phyloP scores from a whole-genome alignment of 305 asterid species.

The Fraxinus baroniana region DNA sequence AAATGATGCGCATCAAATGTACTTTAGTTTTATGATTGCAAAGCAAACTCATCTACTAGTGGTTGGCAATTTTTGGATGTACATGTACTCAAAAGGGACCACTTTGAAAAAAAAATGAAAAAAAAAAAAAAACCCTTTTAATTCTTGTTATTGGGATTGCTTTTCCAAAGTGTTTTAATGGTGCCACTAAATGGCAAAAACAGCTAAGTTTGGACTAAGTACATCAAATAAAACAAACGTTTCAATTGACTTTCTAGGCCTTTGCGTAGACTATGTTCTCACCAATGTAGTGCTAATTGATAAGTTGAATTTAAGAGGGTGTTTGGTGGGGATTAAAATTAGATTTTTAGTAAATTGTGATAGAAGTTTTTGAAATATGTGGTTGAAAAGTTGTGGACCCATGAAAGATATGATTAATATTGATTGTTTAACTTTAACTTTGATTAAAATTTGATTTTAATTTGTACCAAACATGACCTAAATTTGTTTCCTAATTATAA shows the following conservation, averaged over 20 bases:
- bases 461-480: too few species aligned
- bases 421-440: too few species aligned
- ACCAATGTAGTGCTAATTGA: not conserved
- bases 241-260: constrained; percentile 9
- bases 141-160: not conserved
- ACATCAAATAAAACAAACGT: not conserved
- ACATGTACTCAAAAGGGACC: constrained; percentile 5
- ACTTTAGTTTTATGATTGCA: not conserved
- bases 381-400: too few species aligned
- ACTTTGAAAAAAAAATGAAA: not conserved
- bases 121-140: not conserved
- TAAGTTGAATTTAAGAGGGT: not conserved
- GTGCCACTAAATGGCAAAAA: not conserved
- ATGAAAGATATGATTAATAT: too few species aligned
- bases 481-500: not conserved
- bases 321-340: too few species aligned
- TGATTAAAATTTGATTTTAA: too few species aligned
- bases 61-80: constrained; percentile 8
- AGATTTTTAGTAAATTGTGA: too few species aligned
- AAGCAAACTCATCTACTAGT: not conserved
- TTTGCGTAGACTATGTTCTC: not conserved
- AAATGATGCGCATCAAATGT: not conserved
- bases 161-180: not conserved
- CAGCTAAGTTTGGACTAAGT: constrained; percentile 16
- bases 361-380: too few species aligned